Evolutionary conservation across 2,329 filamentous ascomycete genomes (phyloP).

Genomic region (Colletotrichum cordylinicola): DNA sequence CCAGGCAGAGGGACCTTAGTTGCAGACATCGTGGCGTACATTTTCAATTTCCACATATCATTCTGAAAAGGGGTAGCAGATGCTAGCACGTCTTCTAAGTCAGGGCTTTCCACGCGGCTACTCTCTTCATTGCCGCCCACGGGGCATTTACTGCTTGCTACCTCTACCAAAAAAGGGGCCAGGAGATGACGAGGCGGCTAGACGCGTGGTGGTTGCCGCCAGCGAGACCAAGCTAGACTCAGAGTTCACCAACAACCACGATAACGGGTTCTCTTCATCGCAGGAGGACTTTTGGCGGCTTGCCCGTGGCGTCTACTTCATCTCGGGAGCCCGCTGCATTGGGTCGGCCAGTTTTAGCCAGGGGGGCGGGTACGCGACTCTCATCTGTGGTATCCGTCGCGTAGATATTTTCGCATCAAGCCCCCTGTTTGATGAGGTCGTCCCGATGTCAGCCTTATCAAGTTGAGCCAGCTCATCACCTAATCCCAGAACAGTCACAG

Average conservation of each 20-base stretch:
- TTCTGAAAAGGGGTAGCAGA: background rate
- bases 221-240: background rate
- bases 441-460: background rate
- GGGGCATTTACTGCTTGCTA: background rate
- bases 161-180: background rate
- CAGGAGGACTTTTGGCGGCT: background rate
- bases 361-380: background rate
- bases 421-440: background rate
- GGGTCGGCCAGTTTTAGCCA: background rate
- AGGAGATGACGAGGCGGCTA: background rate
- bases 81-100: background rate
- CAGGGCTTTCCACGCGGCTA: background rate
- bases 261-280: background rate
- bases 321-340: background rate
- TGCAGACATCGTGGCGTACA: background rate
- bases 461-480: background rate
- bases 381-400: background rate
- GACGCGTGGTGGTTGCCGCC: background rate
- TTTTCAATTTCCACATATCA: slow-evolving; percentile 2
- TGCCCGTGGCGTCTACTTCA: slow-evolving; percentile 5
- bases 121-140: background rate
- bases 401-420: background rate
- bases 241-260: background rate
- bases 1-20: background rate
- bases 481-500: background rate